Evolutionary conservation across 306 rosid species (phyloP), one percentile per base, ranked within the genome.

Genomic region (Canavalia ensiformis): DNA sequence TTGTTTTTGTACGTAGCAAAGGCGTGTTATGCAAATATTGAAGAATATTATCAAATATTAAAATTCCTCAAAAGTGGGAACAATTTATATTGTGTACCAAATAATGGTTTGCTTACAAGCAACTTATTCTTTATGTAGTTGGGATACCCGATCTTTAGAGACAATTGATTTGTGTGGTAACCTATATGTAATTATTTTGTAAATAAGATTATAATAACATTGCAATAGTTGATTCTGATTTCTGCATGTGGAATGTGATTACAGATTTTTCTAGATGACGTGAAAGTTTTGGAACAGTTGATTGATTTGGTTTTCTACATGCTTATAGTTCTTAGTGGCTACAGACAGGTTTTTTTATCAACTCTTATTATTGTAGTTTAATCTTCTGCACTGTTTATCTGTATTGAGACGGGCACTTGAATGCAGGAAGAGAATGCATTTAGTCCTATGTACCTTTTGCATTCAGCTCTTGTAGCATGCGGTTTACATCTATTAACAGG

Each of bases 201-300:
- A 75, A 56, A 41, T 68, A 33, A 68, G 41, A 62, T 65, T 81
- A 11, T 74, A 45, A 41, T 33, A 74, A 67, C 56, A 47, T 41
- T 29, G 76, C 54, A 78, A 69, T 68, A 11, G 46, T 73, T 45
- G 50, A 84, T 50, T 59, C 56, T 37, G 71, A 86, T 76, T 90
- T 82, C 57, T 84, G 54, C 75, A 63, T 75, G 28, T 88, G 60
- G 56, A 76, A 76, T 80, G 59, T 86, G 81, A 81, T 86, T 79
- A 50, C 94, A 93, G 99, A 86, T 91, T 88, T 84, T 93, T 82
- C 88, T 93, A 12, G 99, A 91, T 74, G 97, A 95, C 82, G 93
- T 88, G 47, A 93, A 95, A 88, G 83, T 82, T 73, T 67, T 87
- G 68, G 97, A 90, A 80, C 99, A 90, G 87, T 92, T 90, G 77